Conservation (phyloP, 352 stramenopile species). For the Thalassiosira hispida region DNA sequence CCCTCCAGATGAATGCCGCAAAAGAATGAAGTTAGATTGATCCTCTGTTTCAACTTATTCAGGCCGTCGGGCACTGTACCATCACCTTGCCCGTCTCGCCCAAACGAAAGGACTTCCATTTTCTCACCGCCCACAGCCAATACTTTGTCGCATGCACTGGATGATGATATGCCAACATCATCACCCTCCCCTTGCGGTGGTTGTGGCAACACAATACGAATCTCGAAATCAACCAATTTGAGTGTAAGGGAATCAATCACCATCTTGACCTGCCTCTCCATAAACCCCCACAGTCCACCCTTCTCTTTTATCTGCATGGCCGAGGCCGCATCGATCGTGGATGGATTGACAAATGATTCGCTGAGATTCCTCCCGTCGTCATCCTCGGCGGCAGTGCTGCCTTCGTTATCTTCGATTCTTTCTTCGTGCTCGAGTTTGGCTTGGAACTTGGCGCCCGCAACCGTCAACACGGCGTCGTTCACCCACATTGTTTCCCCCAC, state of each 20-base stretch:
- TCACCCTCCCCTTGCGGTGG: not conserved
- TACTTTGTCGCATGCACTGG: not conserved
- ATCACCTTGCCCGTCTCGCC: conserved; percentile 8
- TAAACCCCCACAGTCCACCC: conserved; percentile 37
- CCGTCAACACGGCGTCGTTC: conserved; percentile 44
- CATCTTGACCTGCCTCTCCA: conserved; percentile 51
- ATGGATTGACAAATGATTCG: conserved; percentile 37
- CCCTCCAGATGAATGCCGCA: conserved; percentile 14
- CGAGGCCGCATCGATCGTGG: conserved; percentile 27
- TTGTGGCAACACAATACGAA: conserved; percentile 38
- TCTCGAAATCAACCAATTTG: conserved; percentile 44
- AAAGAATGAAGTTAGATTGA: conserved; percentile 28
- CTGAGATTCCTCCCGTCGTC: not conserved
- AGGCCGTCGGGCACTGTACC: not conserved
- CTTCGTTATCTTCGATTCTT: not conserved
- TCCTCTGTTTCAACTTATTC: conserved; percentile 28
- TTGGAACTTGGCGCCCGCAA: conserved; percentile 47
- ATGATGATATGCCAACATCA: not conserved
- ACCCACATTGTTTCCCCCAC: conserved; percentile 25
- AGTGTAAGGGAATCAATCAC: conserved; percentile 56
- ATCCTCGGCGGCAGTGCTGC: not conserved
- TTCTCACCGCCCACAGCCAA: conserved; percentile 14
- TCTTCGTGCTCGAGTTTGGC: conserved; percentile 24
- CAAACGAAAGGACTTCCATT: conserved; percentile 32
- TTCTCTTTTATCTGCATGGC: conserved; percentile 25